Evolutionary conservation across 2,329 filamentous ascomycete genomes (phyloP), one percentile per base, ranked within the genome.

Genomic region (Colletotrichum sp.): DNA sequence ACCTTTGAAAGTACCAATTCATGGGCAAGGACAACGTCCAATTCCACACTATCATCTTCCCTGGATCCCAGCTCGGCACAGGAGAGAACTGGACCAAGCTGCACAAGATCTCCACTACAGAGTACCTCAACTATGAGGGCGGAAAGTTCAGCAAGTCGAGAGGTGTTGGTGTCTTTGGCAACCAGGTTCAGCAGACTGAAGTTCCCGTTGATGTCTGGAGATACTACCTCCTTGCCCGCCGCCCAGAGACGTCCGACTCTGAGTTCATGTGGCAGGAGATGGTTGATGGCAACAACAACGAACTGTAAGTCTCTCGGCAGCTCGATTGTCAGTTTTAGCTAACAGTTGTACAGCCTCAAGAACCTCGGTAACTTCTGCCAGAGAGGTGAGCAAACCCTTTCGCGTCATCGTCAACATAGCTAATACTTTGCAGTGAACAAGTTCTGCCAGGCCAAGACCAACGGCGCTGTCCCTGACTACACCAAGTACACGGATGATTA

Each of bases 101-200:
- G 39, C 93, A 98, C 86, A 94, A 96, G 81, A 90, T 98, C 67
- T 97, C 94, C 10, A 96, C 96, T 1, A 97, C 96, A 1, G 96
- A 98, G 83, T 77, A 97, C 81, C 89, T 97, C 78, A 96, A 96
- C 86, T 97, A 97, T 81, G 95, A 97, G 84, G 92, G 92, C 76
- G 95, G 95, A 79, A 98, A 98, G 84, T 98, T 98, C 87, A 96
- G 94, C 83, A 98, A 98, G 86, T 97, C 95, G 67, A 91, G 95
- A 80, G 94, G 94, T 36, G 91, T 98, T 48, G 96, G 96, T 80
- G 96, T 98, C 2, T 98, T 98, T 81, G 96, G 96, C 67, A 96
- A 95, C 86, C 95, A 94, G 81, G 96, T 95, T 63, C 94, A 94
- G 85, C 93, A 98, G 71, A 98, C 95, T 10, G 96, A 95, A 24